Conservation (phyloP, 176 grass and related monocot genomes). For the Pontederia paniculata region DNA sequence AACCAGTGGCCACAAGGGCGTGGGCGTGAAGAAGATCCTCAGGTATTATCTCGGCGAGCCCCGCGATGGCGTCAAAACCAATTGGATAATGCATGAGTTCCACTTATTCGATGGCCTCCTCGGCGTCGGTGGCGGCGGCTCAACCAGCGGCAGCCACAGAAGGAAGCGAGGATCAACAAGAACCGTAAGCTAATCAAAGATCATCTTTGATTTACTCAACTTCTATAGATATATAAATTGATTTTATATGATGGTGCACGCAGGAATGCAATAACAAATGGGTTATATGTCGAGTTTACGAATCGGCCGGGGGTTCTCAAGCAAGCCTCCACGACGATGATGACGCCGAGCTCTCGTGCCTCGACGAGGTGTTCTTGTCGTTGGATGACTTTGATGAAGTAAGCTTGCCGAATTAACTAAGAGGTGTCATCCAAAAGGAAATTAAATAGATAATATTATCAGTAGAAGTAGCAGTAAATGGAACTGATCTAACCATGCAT, state of each 20-base stretch:
- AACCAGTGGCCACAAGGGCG: slow-evolving; percentile 16
- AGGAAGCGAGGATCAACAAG: slow-evolving; percentile 31
- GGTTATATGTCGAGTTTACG: slow-evolving; percentile 72
- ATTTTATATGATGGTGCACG: not conserved
- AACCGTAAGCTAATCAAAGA: slow-evolving; percentile 39
- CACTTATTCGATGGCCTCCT: slow-evolving; percentile 36
- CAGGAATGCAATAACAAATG: slow-evolving; percentile 65
- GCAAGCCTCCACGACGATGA: slow-evolving; percentile 48
- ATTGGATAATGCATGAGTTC: slow-evolving; percentile 94
- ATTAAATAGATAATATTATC: too few relatives aligned
- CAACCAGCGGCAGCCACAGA: slow-evolving; percentile 27
- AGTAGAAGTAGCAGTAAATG: slow-evolving; percentile 16
- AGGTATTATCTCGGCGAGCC: slow-evolving; percentile 43
- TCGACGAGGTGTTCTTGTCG: slow-evolving; percentile 96
- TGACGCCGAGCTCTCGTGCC: slow-evolving; percentile 67
- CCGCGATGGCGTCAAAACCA: slow-evolving; percentile 42
- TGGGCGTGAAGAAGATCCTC: slow-evolving; percentile 66
- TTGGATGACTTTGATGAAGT: slow-evolving; percentile 94
- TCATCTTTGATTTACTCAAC: too few relatives aligned
- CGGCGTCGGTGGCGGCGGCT: slow-evolving; percentile 20
- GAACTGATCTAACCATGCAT: slow-evolving; percentile 17
- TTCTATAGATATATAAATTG: too few relatives aligned
- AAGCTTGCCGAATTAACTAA: slow-evolving; percentile 49
- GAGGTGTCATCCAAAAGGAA: too few relatives aligned
- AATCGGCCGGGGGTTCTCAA: slow-evolving; percentile 40